Conservation (phyloP, 345 rosid genomes). For the Garcia nutans region DNA sequence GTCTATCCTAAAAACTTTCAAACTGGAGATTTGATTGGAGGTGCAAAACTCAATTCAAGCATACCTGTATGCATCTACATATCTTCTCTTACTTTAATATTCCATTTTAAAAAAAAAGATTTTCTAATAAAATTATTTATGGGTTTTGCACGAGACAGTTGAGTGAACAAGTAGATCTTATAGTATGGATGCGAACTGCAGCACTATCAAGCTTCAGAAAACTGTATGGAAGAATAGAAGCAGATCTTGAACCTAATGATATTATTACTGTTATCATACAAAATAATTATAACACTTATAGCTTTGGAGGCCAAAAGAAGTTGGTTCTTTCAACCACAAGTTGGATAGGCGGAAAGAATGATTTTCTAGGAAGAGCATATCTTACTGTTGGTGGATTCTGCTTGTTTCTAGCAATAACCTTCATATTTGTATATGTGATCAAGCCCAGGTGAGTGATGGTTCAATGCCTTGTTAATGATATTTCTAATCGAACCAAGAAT, state of each 20-base stretch:
- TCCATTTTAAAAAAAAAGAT: no score
- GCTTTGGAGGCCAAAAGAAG: conserved; percentile 54
- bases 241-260: conserved; percentile 41
- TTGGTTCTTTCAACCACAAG: conserved; percentile 54
- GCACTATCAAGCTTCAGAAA: conserved; percentile 58
- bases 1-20: conserved; percentile 52
- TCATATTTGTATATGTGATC: conserved; percentile 42
- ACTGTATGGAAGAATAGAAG: conserved; percentile 51
- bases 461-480: neutral
- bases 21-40: conserved; percentile 39
- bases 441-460: conserved; percentile 46
- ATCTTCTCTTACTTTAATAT: neutral
- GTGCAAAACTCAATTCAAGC: conserved; percentile 39
- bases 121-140: neutral
- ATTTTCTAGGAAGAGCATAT: conserved; percentile 51
- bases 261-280: conserved; percentile 35
- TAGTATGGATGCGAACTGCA: conserved; percentile 68
- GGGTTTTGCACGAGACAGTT: conserved; percentile 34
- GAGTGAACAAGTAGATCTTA: conserved; percentile 59
- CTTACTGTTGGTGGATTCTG: conserved; percentile 45
- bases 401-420: conserved; percentile 45
- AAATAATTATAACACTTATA: conserved; percentile 57
- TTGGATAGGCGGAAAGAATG: conserved; percentile 63
- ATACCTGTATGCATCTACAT: conserved; percentile 33
- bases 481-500: neutral